Evolutionary conservation across 805 yeast species (phyloP), one percentile per base, ranked within the genome.

Genomic region (Priceomyces medius): DNA sequence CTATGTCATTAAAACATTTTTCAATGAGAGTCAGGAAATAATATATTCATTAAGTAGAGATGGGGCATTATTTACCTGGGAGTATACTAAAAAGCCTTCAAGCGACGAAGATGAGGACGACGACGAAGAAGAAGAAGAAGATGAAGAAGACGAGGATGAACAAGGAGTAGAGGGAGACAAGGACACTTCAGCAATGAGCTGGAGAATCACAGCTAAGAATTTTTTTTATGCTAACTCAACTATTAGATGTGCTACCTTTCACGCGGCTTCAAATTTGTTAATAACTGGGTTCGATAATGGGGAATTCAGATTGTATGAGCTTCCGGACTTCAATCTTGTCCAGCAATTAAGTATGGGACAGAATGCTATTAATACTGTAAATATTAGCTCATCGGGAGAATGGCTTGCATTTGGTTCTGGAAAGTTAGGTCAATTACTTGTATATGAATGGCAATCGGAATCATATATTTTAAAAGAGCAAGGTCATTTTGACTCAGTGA

Each of bases 381-480:
- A 80, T 8, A 77, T 93, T 28, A 93, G 91, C 60, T 64, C 73
- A 2, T 71, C 90, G 5, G 99, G 99, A 24, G 99, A 93, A 62
- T 93, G 99, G 99, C 71, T 93, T 23, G 96, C 97, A 0, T 87
- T 93, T 62, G 99, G 99, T 3, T 89, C 97, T 0, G 67, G 88
- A 24, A 83, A 81, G 56, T 63, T 87, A 20, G 99, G 99, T n/a
- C 99, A 93, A 65, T 68, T 93, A 44, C 67, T 93, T 43, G 99
- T 93, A 0, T 93, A 95, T 72, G 99, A 93, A 72, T 93, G 99
- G 99, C 97, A 93, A 67, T 86, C 96, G 3, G 99, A 93, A 61
- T 87, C 97, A 0, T 93, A 91, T 58, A 85, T 93, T 35, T 71
- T 93, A 49, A 90, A 91, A 59, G 99, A 93, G 60, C 99, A 93